Percentiles rank a stretch among this genome's conserved stretches.
These are phyloP conservation scores for Angomonas ambiguus DNA, from an alignment of 208 protist genomes.

Conservation along the genomic window DNA sequence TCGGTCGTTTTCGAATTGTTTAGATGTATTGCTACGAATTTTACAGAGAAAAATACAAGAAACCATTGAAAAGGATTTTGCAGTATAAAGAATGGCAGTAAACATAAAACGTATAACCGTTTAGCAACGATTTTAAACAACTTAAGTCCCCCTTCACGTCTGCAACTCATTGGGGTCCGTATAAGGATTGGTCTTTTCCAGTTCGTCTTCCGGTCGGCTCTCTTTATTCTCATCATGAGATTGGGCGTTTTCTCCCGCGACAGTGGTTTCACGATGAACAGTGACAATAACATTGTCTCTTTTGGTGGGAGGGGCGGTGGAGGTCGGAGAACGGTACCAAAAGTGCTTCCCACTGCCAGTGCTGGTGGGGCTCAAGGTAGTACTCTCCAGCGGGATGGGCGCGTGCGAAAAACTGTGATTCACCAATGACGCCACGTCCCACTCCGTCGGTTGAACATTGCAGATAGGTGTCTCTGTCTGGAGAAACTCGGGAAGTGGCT, in stretches of 20 bases:
- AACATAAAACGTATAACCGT: neutral
- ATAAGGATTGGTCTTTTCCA: neutral
- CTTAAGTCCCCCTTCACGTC: neutral
- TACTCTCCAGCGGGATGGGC: neutral
- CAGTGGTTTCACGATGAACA: too few relatives aligned
- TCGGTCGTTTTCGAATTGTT: too few relatives aligned
- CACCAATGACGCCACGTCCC: neutral
- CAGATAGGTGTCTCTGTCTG: neutral
- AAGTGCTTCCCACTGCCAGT: neutral
- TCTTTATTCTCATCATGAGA: neutral
- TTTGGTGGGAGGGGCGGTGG: neutral
- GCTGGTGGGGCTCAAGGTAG: neutral
- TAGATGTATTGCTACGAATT: neutral
- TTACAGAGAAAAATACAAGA: neutral
- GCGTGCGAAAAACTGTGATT: conserved; percentile 8
- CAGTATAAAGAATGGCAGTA: neutral
- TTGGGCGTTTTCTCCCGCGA: too few relatives aligned
- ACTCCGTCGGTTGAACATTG: neutral
- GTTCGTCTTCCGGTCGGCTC: neutral
- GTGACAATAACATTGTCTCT: neutral
- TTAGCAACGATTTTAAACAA: neutral
- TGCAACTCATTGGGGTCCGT: neutral
- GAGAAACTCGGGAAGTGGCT: neutral
- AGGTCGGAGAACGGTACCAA: neutral
- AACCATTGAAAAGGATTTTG: neutral